A percentile compares a stretch with the other conserved stretches of the same genome.
Evolutionary conservation across 2,329 filamentous ascomycete species (phyloP).

Genomic region (Paraphaeosphaeria minitans): DNA sequence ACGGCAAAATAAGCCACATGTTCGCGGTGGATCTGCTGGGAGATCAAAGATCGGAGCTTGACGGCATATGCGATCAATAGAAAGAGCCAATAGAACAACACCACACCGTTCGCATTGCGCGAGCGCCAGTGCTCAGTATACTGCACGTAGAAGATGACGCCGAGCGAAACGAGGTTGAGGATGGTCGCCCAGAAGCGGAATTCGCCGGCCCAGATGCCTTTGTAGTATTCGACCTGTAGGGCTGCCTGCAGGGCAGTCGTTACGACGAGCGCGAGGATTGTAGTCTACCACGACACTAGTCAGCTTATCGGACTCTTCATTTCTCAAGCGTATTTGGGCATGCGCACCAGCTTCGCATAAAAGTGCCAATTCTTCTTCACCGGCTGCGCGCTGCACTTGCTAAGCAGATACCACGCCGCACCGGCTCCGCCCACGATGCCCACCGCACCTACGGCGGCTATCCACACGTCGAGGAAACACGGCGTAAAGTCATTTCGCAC

Average conservation of each 20-base stretch:
- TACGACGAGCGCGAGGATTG: slow-evolving; percentile 70
- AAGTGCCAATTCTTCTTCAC: slow-evolving; percentile 89
- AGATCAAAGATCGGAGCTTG: slow-evolving; percentile 84
- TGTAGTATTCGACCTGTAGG: slow-evolving; percentile 74
- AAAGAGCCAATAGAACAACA: slow-evolving; percentile 90
- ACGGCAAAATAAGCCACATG: slow-evolving; percentile 76
- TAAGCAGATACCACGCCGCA: slow-evolving; percentile 80
- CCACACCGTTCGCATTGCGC: slow-evolving; percentile 83
- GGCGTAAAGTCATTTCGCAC: slow-evolving; percentile 93
- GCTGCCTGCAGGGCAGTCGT: slow-evolving; percentile 73
- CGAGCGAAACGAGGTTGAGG: slow-evolving; percentile 72
- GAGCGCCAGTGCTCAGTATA: slow-evolving; percentile 85
- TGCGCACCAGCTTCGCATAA: slow-evolving; percentile 80
- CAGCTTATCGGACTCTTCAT: not conserved
- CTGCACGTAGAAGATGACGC: slow-evolving; percentile 77
- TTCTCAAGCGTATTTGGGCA: not conserved
- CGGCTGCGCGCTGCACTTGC: slow-evolving; percentile 68
- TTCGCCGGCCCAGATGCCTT: slow-evolving; percentile 74
- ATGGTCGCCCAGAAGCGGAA: slow-evolving; percentile 85
- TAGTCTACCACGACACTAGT: slow-evolving; percentile 49
- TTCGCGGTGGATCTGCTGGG: slow-evolving; percentile 71
- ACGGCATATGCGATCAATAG: slow-evolving; percentile 77
- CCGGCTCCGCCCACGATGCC: slow-evolving; percentile 77
- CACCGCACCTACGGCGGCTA: slow-evolving; percentile 76
- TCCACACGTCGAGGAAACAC: slow-evolving; percentile 93